Percentiles rank a stretch among this genome's conserved stretches.
Evolutionary conservation across 192 early-diverging fungal species (phyloP).

Genomic region (Umbelopsis ramanniana): DNA sequence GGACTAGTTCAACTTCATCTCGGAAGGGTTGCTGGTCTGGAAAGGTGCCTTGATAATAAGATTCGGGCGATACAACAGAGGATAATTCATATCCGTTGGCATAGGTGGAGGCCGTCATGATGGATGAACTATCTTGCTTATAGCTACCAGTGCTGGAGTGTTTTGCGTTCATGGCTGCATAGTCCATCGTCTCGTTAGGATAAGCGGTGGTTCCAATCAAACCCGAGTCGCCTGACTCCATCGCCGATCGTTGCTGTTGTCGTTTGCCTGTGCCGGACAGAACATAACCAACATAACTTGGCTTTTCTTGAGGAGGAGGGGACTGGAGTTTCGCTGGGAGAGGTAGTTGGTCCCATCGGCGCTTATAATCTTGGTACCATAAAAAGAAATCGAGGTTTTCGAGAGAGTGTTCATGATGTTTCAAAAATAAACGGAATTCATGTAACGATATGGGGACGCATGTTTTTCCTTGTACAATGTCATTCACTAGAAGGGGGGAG

Average conservation of each 20-base stretch:
- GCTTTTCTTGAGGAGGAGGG: slow-evolving; percentile 23
- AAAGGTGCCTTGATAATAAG: slow-evolving; percentile 12
- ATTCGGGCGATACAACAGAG: not conserved
- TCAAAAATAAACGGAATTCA: slow-evolving; percentile 22
- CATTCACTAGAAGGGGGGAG: not conserved
- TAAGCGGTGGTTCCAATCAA: not conserved
- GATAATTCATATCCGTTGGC: not conserved
- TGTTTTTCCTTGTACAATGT: slow-evolving; percentile 24
- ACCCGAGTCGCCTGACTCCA: slow-evolving; percentile 1
- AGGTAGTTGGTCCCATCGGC: slow-evolving; percentile 19
- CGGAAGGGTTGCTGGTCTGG: slow-evolving; percentile 22
- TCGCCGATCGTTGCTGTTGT: slow-evolving; percentile 1
- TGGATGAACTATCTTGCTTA: slow-evolving; percentile 1
- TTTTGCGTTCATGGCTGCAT: not conserved
- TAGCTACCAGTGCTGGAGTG: not conserved
- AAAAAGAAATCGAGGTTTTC: slow-evolving; percentile 26
- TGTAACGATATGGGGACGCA: slow-evolving; percentile 22
- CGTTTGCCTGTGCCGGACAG: not conserved
- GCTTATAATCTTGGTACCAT: slow-evolving; percentile 24
- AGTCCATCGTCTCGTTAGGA: not conserved
- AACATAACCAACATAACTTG: slow-evolving; percentile 14
- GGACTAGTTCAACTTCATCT: slow-evolving; percentile 15
- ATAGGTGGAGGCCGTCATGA: slow-evolving; percentile 8
- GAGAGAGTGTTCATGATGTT: slow-evolving; percentile 24
- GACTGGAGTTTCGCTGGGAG: slow-evolving; percentile 5